Evolutionary conservation across 495 filamentous ascomycete genomes (phyloP).

Genomic region (Talaromyces thailandensis): DNA sequence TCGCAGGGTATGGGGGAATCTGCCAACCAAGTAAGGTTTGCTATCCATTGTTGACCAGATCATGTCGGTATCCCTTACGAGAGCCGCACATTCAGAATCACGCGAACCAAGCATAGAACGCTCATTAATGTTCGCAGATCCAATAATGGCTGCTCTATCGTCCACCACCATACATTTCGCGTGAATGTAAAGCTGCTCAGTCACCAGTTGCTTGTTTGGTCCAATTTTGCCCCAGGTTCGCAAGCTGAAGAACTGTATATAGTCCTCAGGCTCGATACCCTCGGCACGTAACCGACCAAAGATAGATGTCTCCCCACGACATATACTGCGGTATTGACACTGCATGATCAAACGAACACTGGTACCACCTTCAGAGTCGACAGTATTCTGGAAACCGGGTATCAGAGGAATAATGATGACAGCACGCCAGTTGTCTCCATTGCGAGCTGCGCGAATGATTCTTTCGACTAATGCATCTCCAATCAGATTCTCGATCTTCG

Average conservation of each 20-base stretch:
- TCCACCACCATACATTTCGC: slow-evolving; percentile 97
- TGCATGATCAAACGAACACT: slow-evolving; percentile 95
- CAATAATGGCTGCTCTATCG: slow-evolving; percentile 87
- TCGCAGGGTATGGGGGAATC: slow-evolving; percentile 87
- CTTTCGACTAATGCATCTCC: slow-evolving; percentile 92
- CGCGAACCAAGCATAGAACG: slow-evolving; percentile 87
- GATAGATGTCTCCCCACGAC: slow-evolving; percentile 85
- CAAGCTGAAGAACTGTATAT: slow-evolving; percentile 90
- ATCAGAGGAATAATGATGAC: slow-evolving; percentile 91
- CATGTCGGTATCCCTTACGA: slow-evolving; percentile 92
- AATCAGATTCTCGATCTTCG: slow-evolving; percentile 83
- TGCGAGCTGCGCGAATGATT: slow-evolving; percentile 73
- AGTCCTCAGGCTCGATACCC: slow-evolving; percentile 93
- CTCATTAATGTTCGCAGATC: slow-evolving; percentile 98
- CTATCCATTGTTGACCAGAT: slow-evolving; percentile 88
- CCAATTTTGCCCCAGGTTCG: slow-evolving; percentile 91
- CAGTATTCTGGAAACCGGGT: slow-evolving; percentile 96
- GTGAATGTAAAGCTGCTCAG: slow-evolving; percentile 97
- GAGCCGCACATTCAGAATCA: slow-evolving; percentile 85
- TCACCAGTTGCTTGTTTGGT: slow-evolving; percentile 69
- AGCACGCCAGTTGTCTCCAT: slow-evolving; percentile 88
- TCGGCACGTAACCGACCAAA: slow-evolving; percentile 74
- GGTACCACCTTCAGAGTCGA: slow-evolving; percentile 86
- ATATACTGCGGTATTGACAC: slow-evolving; percentile 96
- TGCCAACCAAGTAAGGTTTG: slow-evolving; percentile 76